Evolutionary conservation across 129 eudicot species (phyloP), one percentile per base, ranked within the genome.

Genomic region (Oenanthe sinensis): DNA sequence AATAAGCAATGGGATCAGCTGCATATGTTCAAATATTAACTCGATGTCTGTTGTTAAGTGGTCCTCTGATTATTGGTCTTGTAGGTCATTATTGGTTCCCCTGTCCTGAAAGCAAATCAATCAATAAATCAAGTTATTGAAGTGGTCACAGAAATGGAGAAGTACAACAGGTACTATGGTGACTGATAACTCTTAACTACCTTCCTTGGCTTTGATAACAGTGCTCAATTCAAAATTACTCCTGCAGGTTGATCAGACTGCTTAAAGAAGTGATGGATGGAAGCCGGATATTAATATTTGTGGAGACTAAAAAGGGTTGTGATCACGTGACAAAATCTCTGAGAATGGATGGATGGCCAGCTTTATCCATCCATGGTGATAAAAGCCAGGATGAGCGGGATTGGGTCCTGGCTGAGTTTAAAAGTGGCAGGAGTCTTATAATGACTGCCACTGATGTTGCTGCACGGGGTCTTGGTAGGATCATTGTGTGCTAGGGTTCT

Each of bases 381-480:
- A 95, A 95, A 88, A 93, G 89, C 83, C 99, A 95, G 90, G 89
- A 87, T 58, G 97, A 95, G 85, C 87, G 99, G 87, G 99, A 95
- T 86, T 90, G 99, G 96, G 99, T 95, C 65, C 85, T 95, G 82
- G 96, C 95, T 42, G 99, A 95, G 82, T 95, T 95, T 89, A 92
- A 89, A 87, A 90, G 91, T 95, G 97, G 99, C 87, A 88, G 96
- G 83, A 92, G 90, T 90, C 96, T 93, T 84, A 87, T 95, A 87
- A 91, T 95, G 99, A 90, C 83, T 76, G 99, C 99, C 89, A 95
- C 99, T 81, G 99, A 95, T 92, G 99, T 95, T 88, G 99, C 99
- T 90, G 99, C 99, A 26, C 99, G 99, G 86, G 99, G 99, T 88
- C 99, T 95, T 90, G 99, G 99, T 95, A 95, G 99, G 99, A 92